Base-by-base conservation (phyloP, 176 grass and related monocot species). In the Phyllostachys edulis region DNA sequence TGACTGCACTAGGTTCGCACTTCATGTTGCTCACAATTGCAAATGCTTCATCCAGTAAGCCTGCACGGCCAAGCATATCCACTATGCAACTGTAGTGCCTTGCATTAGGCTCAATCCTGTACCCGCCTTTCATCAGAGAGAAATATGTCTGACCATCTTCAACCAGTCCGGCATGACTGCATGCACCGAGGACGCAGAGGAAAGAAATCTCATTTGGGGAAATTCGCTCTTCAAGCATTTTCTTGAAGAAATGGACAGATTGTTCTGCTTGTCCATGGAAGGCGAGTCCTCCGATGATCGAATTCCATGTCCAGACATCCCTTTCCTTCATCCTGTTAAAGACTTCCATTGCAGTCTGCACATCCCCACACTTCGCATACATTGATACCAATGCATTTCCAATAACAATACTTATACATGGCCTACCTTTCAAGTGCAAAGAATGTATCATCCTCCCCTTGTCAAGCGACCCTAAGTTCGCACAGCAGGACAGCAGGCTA, bases 261-360 rank as follows among this genome's bases (percentile, higher is more conserved):
- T 79, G 37, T 74, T 39, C 80, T 0, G 67, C 75, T 63, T 81
- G 77, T 26, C 91, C 88, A 69, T 85, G 85, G 66, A 81, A 78
- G 52, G 91, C 80, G 9, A 87, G n/a, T 21, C 74, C 91, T 13
- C 71, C 73, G 11, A 93, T 57, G 51, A 93, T 41, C 0, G 85
- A 93, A 52, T 87, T 93, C 91, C 91, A 90, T 21, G 87, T 81
- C 76, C 84, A 81, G 6, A 87, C 56, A 73, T 90, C 87, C 4
- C 52, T 90, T 16, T 87, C 85, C 23, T 76, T 46, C 85, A 70
- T 88, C 46, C 26, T 67, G 54, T 40, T 71, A 49, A 91, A 88
- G 27, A 82, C 38, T 76, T 79, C 41, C 6, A 78, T 9, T 74
- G 91, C 88, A 78, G 34, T 26, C 20, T 74, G 62, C 10, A 87